Evolutionary conservation across 23 red algal species (phyloP), one percentile per base, ranked within the genome.

Genomic region (Gracilaria vermiculophylla): DNA sequence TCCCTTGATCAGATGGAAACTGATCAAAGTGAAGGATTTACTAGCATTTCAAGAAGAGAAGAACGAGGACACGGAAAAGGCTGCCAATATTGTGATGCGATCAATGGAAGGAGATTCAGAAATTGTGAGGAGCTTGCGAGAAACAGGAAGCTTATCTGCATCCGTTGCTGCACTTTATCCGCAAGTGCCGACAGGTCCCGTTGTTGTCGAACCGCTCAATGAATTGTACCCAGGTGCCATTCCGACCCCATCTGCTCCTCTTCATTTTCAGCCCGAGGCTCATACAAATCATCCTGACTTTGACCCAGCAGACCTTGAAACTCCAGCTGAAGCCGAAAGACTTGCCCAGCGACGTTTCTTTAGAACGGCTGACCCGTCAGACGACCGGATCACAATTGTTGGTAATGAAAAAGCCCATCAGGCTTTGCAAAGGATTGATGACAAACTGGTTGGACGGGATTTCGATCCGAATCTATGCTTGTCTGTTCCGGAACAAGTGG

Each of bases 1-100:
- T 85, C 97, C 97, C 24, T 82, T 99, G 0, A 81, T 99, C 33
- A 78, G 92, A 45, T 93, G 89, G 95, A 91, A 92, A 35, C 54
- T 97, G 33, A 75, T 97, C 29, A 76, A 56, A 14, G 87, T 72
- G 50, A 90, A 91, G 14, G 94, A 89, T 53, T 57, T 86, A 24
- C 12, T 31, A 23, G 67, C 50, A 34, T 77, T 47, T 45, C 28
- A 29, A 33, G 42, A 70, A 31, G 24, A 79, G 15, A 28, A 33
- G n/a, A 19, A 62, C 20, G 31, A 69, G 19, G 48, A 86, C 65
- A 13, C 19, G 40, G 73, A 69, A 11, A 34, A 67, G 35, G 25
- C 66, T 44, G 67, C 24, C 5, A 28, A 16, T 33, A 19, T 32
- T 73, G 17, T 69, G 60, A 42, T 16, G 32, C 9, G 25, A 24